Percentiles rank a stretch among this genome's conserved stretches.
These are phyloP conservation scores for Alloteropsis angusta DNA, from an alignment of 202 grass and related monocot genomes.

Conservation along the genomic window DNA sequence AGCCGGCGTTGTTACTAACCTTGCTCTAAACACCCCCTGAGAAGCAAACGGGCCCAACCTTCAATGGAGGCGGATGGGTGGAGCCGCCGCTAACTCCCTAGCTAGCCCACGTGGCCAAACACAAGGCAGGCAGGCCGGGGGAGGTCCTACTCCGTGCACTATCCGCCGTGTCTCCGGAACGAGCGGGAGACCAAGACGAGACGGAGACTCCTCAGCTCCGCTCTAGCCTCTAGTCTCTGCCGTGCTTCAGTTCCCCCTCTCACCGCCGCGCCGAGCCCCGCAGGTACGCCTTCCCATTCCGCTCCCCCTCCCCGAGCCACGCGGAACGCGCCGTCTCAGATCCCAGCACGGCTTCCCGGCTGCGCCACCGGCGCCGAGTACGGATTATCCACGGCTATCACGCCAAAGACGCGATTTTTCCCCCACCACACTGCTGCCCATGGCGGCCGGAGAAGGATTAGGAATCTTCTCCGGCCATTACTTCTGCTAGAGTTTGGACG, in stretches of 20 bases:
- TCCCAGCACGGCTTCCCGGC: neutral
- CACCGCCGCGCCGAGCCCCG: neutral
- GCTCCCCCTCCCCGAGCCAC: neutral
- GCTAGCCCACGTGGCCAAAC: too few species aligned
- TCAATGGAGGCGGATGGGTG: too few species aligned
- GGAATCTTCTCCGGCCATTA: neutral
- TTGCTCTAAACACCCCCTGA: too few species aligned
- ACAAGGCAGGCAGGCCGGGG: neutral
- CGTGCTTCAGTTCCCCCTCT: neutral
- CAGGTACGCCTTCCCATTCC: slow-evolving; percentile 14
- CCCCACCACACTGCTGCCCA: too few species aligned
- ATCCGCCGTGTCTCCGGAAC: neutral
- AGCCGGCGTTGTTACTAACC: too few species aligned
- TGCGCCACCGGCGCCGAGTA: neutral
- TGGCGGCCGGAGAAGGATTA: neutral
- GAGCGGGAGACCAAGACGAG: neutral
- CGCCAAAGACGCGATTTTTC: neutral
- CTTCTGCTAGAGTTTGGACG: neutral
- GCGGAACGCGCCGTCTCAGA: slow-evolving; percentile 13
- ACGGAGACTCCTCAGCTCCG: neutral
- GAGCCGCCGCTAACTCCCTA: too few species aligned
- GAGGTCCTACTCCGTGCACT: neutral
- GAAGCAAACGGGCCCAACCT: too few species aligned
- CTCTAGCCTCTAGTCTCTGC: neutral
- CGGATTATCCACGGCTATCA: neutral